Conservation (phyloP, 2,329 filamentous ascomycete species). For the Tolypocladium guangdongense region DNA sequence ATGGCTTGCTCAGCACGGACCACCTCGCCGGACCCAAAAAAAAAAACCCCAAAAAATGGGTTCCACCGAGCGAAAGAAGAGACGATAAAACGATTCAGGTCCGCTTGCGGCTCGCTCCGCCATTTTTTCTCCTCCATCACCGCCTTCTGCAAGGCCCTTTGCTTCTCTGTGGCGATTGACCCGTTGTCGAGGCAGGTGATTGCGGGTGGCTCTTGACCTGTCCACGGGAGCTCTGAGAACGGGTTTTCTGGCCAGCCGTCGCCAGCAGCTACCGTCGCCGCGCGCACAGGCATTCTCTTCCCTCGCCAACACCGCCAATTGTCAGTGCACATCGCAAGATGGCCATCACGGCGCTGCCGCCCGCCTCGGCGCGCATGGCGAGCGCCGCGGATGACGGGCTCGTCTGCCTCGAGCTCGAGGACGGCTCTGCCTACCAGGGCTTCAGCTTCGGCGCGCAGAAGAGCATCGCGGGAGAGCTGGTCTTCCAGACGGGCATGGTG, state of each 20-base stretch:
- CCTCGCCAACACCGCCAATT: not conserved
- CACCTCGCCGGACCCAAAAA: too few relatives aligned
- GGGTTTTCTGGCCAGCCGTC: conserved; percentile 25
- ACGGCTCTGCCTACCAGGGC: conserved; percentile 84
- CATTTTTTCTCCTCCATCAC: not conserved
- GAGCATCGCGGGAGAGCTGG: conserved; percentile 90
- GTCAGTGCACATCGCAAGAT: conserved; percentile 12
- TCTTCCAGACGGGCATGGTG: conserved; percentile 99
- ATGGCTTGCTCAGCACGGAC: too few relatives aligned
- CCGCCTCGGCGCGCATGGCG: conserved; percentile 50
- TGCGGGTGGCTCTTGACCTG: conserved; percentile 25
- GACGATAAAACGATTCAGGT: too few relatives aligned
- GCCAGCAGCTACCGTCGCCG: conserved; percentile 18
- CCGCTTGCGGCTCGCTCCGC: not conserved
- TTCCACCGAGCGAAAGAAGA: too few relatives aligned
- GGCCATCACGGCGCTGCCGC: conserved; percentile 29
- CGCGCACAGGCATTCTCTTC: conserved; percentile 1
- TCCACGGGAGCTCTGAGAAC: conserved; percentile 25
- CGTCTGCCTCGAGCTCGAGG: conserved; percentile 83
- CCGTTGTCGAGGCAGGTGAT: conserved; percentile 23
- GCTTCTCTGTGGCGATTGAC: not conserved
- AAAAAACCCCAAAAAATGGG: too few relatives aligned
- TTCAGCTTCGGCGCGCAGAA: conserved; percentile 94
- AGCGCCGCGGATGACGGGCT: conserved; percentile 45
- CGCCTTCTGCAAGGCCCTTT: not conserved